A percentile compares a stretch with the other conserved stretches of the same genome.
Evolutionary conservation across 371 early-diverging fungal species (phyloP).

Genomic region (Rhizopus sp.): DNA sequence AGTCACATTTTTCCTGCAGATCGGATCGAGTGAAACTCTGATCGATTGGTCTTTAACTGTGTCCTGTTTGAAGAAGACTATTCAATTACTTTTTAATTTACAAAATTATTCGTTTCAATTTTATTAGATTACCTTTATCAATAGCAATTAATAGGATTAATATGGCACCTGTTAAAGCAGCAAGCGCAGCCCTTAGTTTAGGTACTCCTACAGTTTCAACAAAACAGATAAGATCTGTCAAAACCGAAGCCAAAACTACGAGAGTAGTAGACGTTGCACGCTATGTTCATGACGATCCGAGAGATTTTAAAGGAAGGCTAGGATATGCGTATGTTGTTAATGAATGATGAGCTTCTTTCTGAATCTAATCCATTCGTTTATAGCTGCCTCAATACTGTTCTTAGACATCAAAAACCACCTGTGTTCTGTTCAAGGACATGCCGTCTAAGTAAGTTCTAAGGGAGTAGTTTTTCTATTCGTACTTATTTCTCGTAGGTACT

Average conservation of each 20-base stretch:
- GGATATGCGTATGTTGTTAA: slow-evolving; percentile 24
- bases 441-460: slow-evolving; percentile 13
- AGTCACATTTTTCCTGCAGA: slow-evolving; percentile 3
- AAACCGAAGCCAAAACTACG: background rate
- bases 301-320: slow-evolving; percentile 24
- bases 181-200: background rate
- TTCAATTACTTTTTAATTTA: slow-evolving; percentile 4
- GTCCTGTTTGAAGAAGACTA: background rate
- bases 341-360: background rate
- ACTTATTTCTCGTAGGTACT: slow-evolving; percentile 26
- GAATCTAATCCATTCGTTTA: background rate
- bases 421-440: slow-evolving; percentile 30
- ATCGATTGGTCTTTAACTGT: background rate
- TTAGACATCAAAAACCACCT: slow-evolving; percentile 23
- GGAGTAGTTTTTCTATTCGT: background rate
- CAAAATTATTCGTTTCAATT: background rate
- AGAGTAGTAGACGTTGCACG: background rate
- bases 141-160: background rate
- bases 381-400: slow-evolving; percentile 25
- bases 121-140: background rate
- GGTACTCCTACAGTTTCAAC: background rate
- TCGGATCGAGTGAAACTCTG: background rate
- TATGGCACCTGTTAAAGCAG: background rate
- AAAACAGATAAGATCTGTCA: background rate
- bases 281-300: slow-evolving; percentile 22